Base-by-base conservation (phyloP, 164 flowering plant genomes). In the Chimonanthus salicifolius region DNA sequence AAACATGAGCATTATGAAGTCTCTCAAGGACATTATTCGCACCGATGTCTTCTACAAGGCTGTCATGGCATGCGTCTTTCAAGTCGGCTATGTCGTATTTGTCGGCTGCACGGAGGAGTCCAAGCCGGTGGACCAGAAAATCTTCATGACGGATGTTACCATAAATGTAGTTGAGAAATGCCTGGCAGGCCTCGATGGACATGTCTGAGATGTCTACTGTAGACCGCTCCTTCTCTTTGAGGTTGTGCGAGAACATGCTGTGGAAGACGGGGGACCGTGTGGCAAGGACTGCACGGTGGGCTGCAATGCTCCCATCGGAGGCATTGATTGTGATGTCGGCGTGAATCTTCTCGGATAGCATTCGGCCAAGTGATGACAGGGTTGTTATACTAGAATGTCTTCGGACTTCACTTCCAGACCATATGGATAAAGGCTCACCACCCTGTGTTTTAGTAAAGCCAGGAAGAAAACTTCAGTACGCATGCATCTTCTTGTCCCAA, bases 201-300 rank as follows among this genome's bases (percentile, higher is more conserved):
- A 95, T 95, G 85, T 95, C 98, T 0, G 91, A 81, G 75, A 95
- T 93, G 82, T 93, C 78, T 48, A 93, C 71, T 21, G 88, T 78
- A 6, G 99, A 92, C 11, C 85, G 81, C 71, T 91, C 91, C 78
- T 89, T 93, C 86, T 95, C 99, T 79, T 85, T 88, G 75, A 95
- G 89, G 80, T 93, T 83, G 78, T 95, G 96, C 0, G 92, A 84
- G 77, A 93, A 95, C 99, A 95, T 95, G 87, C 94, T 88, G 72
- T 82, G 79, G 71, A 95, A 95, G 47, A 95, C 98, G 45, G 98
- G 94, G 33, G 99, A 95, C 16, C 94, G 69, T 49, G 97, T 74
- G 20, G 97, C 88, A 9, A 95, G 92, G 51, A 95, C 81, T 13
- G 98, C 96, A 6, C 92, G 91, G 76, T 95, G 99, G 7, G 97